phyloP scores from a whole-genome alignment of 768 basidiomycete species.

The Tubosaeta sp. region DNA sequence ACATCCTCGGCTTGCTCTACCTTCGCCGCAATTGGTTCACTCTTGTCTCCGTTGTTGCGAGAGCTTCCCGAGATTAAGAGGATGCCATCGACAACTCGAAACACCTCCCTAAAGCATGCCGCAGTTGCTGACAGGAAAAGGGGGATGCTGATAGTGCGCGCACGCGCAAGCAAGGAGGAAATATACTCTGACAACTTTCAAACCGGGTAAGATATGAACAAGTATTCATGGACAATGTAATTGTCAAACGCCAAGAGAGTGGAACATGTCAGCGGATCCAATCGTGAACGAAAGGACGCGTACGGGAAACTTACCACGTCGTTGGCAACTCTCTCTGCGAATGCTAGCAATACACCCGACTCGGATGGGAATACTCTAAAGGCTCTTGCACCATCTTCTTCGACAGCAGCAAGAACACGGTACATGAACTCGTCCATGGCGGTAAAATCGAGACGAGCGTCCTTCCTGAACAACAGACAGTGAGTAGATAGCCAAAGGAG shows the following conservation, averaged over 20 bases:
- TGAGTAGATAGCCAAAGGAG: background rate
- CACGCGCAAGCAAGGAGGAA: conserved; percentile 66
- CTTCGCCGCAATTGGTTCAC: conserved; percentile 31
- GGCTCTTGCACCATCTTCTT: conserved; percentile 74
- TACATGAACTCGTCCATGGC: conserved; percentile 93
- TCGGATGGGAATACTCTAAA: conserved; percentile 81
- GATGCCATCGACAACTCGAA: conserved; percentile 78
- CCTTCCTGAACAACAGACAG: conserved; percentile 34
- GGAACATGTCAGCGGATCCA: background rate
- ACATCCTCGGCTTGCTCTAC: conserved; percentile 71
- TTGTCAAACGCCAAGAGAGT: background rate
- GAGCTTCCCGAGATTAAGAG: conserved; percentile 45
- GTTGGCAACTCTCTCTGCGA: conserved; percentile 76
- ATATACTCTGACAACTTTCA: conserved; percentile 84
- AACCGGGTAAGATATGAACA: background rate
- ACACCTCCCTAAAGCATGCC: conserved; percentile 85
- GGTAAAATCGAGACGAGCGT: conserved; percentile 74
- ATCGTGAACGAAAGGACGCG: background rate
- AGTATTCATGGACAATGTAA: background rate
- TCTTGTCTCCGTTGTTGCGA: conserved; percentile 1
- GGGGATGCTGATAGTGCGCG: conserved; percentile 67
- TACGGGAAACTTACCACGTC: conserved; percentile 63
- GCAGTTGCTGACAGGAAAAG: conserved; percentile 82
- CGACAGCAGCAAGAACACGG: conserved; percentile 57
- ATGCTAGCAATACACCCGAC: conserved; percentile 72